Percentiles rank a stretch among this genome's conserved stretches.
These are phyloP conservation scores for Suillus ampliporus DNA, from an alignment of 768 basidiomycete species.

Conservation along the genomic window DNA sequence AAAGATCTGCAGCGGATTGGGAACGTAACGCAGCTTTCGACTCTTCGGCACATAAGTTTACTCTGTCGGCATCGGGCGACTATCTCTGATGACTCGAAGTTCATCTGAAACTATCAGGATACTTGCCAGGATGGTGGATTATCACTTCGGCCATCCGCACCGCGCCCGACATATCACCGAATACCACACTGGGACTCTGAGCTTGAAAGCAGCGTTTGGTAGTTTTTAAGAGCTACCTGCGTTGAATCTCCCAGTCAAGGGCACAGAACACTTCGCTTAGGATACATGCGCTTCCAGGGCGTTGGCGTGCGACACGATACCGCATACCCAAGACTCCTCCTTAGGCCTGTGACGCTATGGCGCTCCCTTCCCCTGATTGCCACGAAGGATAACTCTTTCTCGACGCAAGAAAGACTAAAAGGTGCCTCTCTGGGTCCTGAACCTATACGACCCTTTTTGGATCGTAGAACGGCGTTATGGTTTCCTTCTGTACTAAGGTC, in stretches of 20 bases:
- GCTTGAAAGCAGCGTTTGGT: background rate
- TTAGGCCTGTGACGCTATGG: background rate
- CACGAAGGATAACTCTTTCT: background rate
- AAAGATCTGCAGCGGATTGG: background rate
- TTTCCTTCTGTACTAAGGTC: background rate
- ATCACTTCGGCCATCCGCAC: background rate
- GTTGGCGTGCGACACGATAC: background rate
- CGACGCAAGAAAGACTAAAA: background rate
- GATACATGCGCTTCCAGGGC: background rate
- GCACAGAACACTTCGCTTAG: background rate
- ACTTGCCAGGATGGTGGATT: background rate
- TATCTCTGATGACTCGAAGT: background rate
- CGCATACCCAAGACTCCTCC: background rate
- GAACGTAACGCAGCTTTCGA: background rate
- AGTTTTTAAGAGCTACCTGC: background rate
- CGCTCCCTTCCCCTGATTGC: background rate
- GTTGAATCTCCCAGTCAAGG: background rate
- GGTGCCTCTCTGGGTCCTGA: background rate
- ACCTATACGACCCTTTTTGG: background rate
- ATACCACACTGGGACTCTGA: background rate
- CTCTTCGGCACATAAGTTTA: background rate
- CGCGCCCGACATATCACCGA: background rate
- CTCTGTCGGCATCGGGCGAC: background rate
- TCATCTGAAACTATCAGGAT: background rate
- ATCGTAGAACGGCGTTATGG: no score